Evolutionary conservation across 768 basidiomycete genomes (phyloP).

Genomic region (Suillus subalutaceus): DNA sequence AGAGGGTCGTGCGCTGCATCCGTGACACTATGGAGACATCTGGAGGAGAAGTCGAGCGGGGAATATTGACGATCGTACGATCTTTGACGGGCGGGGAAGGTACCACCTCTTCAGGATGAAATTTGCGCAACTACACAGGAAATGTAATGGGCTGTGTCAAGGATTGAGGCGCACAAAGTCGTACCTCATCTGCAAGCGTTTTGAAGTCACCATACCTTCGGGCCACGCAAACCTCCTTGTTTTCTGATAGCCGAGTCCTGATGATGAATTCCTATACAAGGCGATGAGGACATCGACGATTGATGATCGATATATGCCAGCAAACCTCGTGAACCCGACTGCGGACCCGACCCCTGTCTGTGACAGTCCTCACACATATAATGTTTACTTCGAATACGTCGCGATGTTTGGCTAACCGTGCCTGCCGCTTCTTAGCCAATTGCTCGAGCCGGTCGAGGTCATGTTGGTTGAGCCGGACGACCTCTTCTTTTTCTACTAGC

Average conservation of each 20-base stretch:
- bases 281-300: slow-evolving; percentile 13
- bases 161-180: slow-evolving; percentile 18
- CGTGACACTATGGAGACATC: slow-evolving; percentile 41
- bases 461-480: slow-evolving; percentile 83
- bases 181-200: slow-evolving; percentile 82
- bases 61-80: slow-evolving; percentile 63
- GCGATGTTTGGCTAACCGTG: slow-evolving; percentile 46
- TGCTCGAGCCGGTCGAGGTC: slow-evolving; percentile 82
- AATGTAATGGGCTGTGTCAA: slow-evolving; percentile 16
- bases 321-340: slow-evolving; percentile 86
- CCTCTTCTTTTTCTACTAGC: slow-evolving; percentile 82
- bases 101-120: slow-evolving; percentile 81
- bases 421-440: slow-evolving; percentile 65
- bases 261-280: slow-evolving; percentile 87
- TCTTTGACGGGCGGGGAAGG: slow-evolving; percentile 90
- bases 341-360: slow-evolving; percentile 84
- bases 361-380: slow-evolving; percentile 80
- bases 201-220: slow-evolving; percentile 95
- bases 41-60: slow-evolving; percentile 32
- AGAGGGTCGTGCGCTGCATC: slow-evolving; percentile 56
- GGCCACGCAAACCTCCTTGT: slow-evolving; percentile 83
- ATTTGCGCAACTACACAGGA: slow-evolving; percentile 71
- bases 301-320: slow-evolving; percentile 17
- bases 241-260: slow-evolving; percentile 74
- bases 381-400: slow-evolving; percentile 89